Evolutionary conservation across 1,139 yeast genomes (phyloP).

Genomic region (Geotrichum carabidarum): DNA sequence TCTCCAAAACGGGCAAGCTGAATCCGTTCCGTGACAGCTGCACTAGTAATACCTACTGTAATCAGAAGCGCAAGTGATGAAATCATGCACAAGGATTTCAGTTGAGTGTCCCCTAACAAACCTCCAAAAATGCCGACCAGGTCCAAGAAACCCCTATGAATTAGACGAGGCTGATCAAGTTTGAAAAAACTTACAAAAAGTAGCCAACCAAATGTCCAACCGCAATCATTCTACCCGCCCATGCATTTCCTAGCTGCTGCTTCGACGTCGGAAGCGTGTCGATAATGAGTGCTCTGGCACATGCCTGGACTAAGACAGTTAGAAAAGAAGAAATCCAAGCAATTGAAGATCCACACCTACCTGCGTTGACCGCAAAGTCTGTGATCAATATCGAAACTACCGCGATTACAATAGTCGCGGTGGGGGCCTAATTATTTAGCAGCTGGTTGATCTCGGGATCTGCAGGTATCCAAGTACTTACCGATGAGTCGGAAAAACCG

Average conservation of each 20-base stretch:
- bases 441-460: neutral
- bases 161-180: neutral
- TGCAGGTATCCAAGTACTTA: constrained; percentile 1
- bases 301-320: constrained; percentile 47
- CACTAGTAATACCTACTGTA: constrained; percentile 42
- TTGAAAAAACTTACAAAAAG: constrained; percentile 31
- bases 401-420: constrained; percentile 43
- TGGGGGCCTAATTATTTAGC: neutral
- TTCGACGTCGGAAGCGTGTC: constrained; percentile 51
- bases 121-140: constrained; percentile 39
- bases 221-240: constrained; percentile 69
- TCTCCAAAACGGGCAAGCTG: constrained; percentile 19
- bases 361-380: constrained; percentile 49
- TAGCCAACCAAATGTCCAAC: constrained; percentile 53
- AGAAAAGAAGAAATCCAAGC: neutral
- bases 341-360: neutral
- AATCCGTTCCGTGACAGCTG: constrained; percentile 33
- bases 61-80: constrained; percentile 43
- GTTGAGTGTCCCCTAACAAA: constrained; percentile 46
- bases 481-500: constrained; percentile 12
- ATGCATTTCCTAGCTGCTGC: constrained; percentile 58
- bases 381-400: constrained; percentile 47
- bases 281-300: constrained; percentile 55
- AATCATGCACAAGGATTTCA: constrained; percentile 46
- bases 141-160: constrained; percentile 40